Evolutionary conservation across 805 yeast genomes (phyloP), one percentile per base, ranked within the genome.

Genomic region (Candida boidinii): DNA sequence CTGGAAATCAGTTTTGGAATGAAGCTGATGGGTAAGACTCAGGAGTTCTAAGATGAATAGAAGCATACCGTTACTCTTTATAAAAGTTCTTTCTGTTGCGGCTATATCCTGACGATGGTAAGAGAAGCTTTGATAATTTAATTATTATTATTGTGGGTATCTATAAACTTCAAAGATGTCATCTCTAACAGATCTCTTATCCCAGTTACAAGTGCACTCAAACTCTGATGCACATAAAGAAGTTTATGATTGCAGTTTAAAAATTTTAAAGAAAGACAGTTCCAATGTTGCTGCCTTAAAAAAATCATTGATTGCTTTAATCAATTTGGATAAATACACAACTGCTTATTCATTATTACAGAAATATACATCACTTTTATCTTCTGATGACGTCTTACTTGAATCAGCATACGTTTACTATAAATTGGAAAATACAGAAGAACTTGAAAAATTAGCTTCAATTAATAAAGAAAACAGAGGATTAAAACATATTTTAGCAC

Each of bases 351-450:
- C 64, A 34, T 42, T 70, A 23, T 48, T 78, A 29, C 46, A 58
- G 14, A 52, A 60, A 25, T 28, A 48, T 23, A 17, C 25, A 1
- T 34, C 35, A 2, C 24, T 43, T 17, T 24, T 38, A 15, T 32
- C 43, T 9, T 19, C 43, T n/a, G 58, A 62, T 13, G 53, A 66
- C 2, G 59, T 58, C 13, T 46, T 64, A 2, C 48, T 78, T 38
- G 83, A 75, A 45, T 58, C 62, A 19, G 75, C 78, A 3, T 80
- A 81, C 45, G 60, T 76, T 7, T 66, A 66, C 45, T 80, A 81
- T 54, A 72, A 76, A 40, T 45, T 68, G 5, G 60, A 63, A 33
- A 51, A 56, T 32, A 47, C 46, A 8, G 46, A 50, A 10, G 52
- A 45, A 1, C 25, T 51, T 8, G 29, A 53, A 9, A 29, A 42